Evolutionary conservation across 306 rosid genomes (phyloP), one percentile per base, ranked within the genome.

Genomic region (Cicer cuneatum): DNA sequence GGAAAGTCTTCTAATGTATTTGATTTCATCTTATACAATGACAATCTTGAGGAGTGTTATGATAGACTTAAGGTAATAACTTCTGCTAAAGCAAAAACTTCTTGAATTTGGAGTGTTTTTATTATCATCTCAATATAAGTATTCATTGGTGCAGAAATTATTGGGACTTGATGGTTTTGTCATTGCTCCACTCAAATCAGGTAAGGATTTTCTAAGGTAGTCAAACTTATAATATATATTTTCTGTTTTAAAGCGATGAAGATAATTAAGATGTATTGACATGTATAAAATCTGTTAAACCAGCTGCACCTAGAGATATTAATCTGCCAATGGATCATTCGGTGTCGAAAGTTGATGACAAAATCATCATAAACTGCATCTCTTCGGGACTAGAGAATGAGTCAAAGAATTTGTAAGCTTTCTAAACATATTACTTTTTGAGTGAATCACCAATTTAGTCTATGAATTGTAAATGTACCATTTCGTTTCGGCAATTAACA

Each of bases 1-100:
- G 99, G 98, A 61, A 72, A 80, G 41, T 88, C 93, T 35, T 86
- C 96, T 7, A 74, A 83, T 60, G 85, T 92, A 80, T 95, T 90
- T 72, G 90, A 87, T 81, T 87, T 83, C 76, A 69, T 84, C 85
- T 78, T 95, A 76, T 86, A 71, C 77, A 95, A 95, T 60, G 99
- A 90, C 66, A 82, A 89, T 19, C 98, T 95, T 51, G 88, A 90
- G 72, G 86, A 87, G 33, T 92, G 96, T 77, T 87, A 90, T 66
- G 78, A 82, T 71, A 80, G 41, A 71, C 89, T 95, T 7, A 90
- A 95, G 93, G 99, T 93, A 86, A 79, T 93, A 85, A 79, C 15
- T 56, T 13, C 45, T 68, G 42, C 38, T 58, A 16, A 59, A 18
- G 3, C 39, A 7, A 41, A 41, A 21, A 16, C 41, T 8, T 48